Evolutionary conservation across 768 basidiomycete species (phyloP).

Genomic region (Termitomyces sp.): DNA sequence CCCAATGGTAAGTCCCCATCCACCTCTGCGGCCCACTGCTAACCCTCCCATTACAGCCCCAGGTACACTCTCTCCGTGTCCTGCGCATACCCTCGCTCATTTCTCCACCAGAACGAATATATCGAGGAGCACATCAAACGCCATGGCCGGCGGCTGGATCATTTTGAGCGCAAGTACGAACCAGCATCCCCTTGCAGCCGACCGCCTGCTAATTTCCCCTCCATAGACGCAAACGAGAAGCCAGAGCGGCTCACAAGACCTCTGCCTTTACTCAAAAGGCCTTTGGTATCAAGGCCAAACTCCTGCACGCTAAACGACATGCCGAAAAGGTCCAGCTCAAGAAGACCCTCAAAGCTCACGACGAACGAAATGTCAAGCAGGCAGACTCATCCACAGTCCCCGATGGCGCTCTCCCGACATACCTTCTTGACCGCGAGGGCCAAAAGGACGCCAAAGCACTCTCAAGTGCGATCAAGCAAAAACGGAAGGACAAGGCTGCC

Average conservation of each 20-base stretch:
- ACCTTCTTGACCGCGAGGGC: constrained; percentile 95
- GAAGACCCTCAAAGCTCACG: constrained; percentile 99
- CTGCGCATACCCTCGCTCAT: background rate
- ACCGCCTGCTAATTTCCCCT: background rate
- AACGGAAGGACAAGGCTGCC: constrained; percentile 97
- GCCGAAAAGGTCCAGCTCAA: constrained; percentile 98
- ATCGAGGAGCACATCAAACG: constrained; percentile 99
- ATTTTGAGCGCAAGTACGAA: constrained; percentile 90
- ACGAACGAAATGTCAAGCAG: constrained; percentile 97
- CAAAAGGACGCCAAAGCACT: constrained; percentile 98
- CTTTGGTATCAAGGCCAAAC: constrained; percentile 95
- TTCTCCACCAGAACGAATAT: constrained; percentile 80
- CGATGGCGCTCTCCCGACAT: constrained; percentile 91
- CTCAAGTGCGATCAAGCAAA: constrained; percentile 95
- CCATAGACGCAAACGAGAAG: constrained; percentile 75
- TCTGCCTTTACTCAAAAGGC: constrained; percentile 90
- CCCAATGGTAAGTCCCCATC: constrained; percentile 35
- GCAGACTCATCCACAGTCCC: constrained; percentile 78
- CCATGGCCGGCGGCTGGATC: constrained; percentile 93
- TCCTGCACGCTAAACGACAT: constrained; percentile 96
- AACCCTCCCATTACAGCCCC: constrained; percentile 46
- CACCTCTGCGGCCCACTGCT: background rate
- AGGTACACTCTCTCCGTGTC: constrained; percentile 37
- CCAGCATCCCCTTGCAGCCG: background rate
- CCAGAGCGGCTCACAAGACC: constrained; percentile 68